phyloP scores from a whole-genome alignment of 1,139 yeast species.

The Scheffersomyces stambukii region DNA sequence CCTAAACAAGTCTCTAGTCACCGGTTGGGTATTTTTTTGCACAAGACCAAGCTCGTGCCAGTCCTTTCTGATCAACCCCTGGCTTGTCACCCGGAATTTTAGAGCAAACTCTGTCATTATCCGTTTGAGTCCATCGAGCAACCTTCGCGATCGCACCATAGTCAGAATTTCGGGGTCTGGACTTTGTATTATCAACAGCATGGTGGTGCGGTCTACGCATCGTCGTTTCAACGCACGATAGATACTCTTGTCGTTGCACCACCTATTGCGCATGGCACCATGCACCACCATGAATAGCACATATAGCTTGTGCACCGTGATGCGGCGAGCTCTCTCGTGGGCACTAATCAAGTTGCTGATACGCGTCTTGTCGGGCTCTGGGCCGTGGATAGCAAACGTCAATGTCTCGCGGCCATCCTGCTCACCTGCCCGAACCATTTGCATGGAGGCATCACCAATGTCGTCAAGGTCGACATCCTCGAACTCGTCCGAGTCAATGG shows the following conservation, averaged over 20 bases:
- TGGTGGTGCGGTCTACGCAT: constrained; percentile 22
- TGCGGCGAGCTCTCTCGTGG: constrained; percentile 10
- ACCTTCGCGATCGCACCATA: constrained; percentile 56
- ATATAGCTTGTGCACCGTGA: constrained; percentile 52
- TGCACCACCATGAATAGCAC: constrained; percentile 58
- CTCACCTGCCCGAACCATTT: too few species aligned
- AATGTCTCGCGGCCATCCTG: too few species aligned
- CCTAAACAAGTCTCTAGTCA: constrained; percentile 36
- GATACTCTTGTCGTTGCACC: constrained; percentile 59
- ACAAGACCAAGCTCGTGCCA: constrained; percentile 52
- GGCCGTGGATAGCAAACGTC: not conserved
- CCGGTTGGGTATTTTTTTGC: constrained; percentile 20
- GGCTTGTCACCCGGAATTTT: constrained; percentile 49
- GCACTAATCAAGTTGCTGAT: constrained; percentile 11
- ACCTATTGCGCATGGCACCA: constrained; percentile 63
- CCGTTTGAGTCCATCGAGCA: constrained; percentile 70
- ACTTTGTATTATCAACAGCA: constrained; percentile 50
- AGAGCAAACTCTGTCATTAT: constrained; percentile 60
- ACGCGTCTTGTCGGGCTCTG: constrained; percentile 13
- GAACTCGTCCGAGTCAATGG: constrained; percentile 25
- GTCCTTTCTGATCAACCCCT: constrained; percentile 45
- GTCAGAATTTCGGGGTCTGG: constrained; percentile 24
- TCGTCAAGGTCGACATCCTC: constrained; percentile 25
- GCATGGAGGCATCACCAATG: not conserved
- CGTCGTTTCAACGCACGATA: constrained; percentile 33